Evolutionary conservation across 2,329 filamentous ascomycete genomes (phyloP), one percentile per base, ranked within the genome.

Genomic region (Onygenales sp.): DNA sequence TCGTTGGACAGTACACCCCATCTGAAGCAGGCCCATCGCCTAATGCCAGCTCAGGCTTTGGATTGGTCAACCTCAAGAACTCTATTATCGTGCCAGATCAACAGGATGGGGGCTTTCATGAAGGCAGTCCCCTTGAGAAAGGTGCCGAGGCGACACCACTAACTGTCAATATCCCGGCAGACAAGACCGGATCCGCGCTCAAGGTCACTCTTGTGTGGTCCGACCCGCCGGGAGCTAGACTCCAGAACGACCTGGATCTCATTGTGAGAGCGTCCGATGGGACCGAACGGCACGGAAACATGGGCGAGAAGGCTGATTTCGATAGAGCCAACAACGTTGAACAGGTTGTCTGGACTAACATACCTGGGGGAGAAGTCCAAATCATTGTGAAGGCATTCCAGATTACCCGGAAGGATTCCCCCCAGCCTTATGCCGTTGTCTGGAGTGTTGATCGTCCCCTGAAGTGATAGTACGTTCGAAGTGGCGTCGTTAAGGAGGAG

Each of bases 241-340:
- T 61, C n/a, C 54, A 59, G 43, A 62, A 61, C 41, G 56, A 61
- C 42, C 48, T 62, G 36, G 54, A 60, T 38, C 53, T 62, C 33
- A 48, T 57, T 14, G 59, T 58, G 33, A 53, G 41, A 21, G 52
- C 54, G 6, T 52, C 55, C 7, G 51, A 54, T 21, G 54, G 57
- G 43, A 51, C 43, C 11, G 55, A 61, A 47, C 51, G 55, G 2
- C 58, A 61, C 42, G 59, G 59, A 21, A 62, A 61, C 36, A 55
- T 57, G 55, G 52, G 52, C 10, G 52, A 54, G 17, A 43, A 47
- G 9, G 27, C 39, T 13, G 56, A 41, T n/a, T 59, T 56, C 38
- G 58, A 60, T 38, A 51, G 57, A 27, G 33, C 31, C 4, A 62
- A 62, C 53, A 62, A 62, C 31, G 58, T 62, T 41, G 58, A 62